Base-by-base conservation (phyloP, 2,329 filamentous ascomycete genomes). In the Microdochium trichocladiopsis region DNA sequence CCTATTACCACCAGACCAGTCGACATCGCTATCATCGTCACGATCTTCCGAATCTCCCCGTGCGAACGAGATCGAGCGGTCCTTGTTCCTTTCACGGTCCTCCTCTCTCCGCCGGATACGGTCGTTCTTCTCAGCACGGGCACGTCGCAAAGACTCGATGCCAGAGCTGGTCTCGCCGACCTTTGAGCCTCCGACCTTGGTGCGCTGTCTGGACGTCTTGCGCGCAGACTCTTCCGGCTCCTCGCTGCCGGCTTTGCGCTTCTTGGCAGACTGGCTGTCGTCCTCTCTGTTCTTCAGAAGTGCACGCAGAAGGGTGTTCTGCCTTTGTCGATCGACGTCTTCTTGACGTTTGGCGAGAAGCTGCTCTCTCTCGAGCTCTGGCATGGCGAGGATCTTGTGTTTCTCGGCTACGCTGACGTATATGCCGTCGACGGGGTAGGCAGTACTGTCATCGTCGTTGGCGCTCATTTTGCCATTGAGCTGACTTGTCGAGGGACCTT, bases 321-420 rank as follows among this genome's bases (percentile, higher is more conserved):
- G 93, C 54, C 87, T 82, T 60, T 88, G 86, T 50, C 85, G 84
- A 63, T 94, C 88, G 53, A 92, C 86, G 66, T 94, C 85, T 61
- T 90, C 84, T 33, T 87, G 86, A 58, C 94, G 90, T 60, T 95
- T 89, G 21, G 91, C 93, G 6, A 99, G 80, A 47, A 96, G 86
- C 65, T 90, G 84, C 69, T 99, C 94, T 56, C 93, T 87, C 65
- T 95, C 86, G 50, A 97, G 86, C 72, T 97, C 92, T 25, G 91
- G 86, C 80, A 96, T 84, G 52, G 78, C 81, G 79, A 94, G 85
- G 56, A 99, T 94, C 50, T 87, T 77, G 8, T 79, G 79, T 68
- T 89, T 92, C 64, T 94, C 89, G 37, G 82, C 78, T 47, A 83
- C 77, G 58, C 83, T 88, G 61, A 82, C 80, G 67, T 90, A 94